These are phyloP conservation scores for Aspergillus ibericus DNA, from an alignment of 2,329 filamentous ascomycete species.

Conservation along the genomic window DNA sequence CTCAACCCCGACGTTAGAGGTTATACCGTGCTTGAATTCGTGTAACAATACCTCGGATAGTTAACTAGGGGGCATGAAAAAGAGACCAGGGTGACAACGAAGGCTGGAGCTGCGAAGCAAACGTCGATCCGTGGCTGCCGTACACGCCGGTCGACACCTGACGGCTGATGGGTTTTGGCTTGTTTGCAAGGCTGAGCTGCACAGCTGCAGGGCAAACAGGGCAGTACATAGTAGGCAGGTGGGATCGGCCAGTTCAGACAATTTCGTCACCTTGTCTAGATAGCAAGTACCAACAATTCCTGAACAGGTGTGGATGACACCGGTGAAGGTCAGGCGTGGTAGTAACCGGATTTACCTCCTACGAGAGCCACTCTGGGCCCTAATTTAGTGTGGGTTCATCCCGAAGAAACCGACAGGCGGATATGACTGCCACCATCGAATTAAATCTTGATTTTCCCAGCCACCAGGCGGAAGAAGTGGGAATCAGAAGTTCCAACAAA, in stretches of 20 bases:
- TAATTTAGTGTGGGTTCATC: neutral
- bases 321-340: neutral
- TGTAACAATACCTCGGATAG: neutral
- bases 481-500: too few relatives aligned
- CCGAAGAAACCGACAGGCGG: neutral
- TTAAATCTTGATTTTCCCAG: neutral
- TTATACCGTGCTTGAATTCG: neutral
- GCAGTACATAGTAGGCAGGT: neutral
- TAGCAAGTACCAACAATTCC: neutral
- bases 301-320: neutral
- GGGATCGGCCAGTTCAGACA: neutral
- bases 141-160: neutral
- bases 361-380: neutral
- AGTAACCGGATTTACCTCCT: neutral
- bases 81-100: neutral
- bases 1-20: neutral
- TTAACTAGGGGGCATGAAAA: neutral
- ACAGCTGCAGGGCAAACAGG: neutral
- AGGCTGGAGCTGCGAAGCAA: neutral
- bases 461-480: too few relatives aligned
- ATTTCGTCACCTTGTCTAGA: neutral
- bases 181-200: conserved; percentile 1
- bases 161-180: neutral
- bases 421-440: neutral
- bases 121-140: conserved; percentile 3